phyloP scores from a whole-genome alignment of 345 rosid species.

The Populus tremula region DNA sequence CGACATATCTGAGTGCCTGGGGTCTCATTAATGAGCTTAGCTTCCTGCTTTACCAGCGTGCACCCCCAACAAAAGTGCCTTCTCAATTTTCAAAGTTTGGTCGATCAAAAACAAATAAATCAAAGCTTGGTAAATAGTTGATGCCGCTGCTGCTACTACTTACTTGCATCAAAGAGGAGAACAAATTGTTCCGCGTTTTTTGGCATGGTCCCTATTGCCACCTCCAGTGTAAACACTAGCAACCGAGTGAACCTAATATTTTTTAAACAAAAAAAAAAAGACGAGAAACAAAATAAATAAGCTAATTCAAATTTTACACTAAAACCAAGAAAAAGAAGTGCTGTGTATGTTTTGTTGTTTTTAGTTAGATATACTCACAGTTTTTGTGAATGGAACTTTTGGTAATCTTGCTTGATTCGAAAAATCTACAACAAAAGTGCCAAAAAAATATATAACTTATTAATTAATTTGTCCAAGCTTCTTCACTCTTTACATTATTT shows the following conservation, averaged over 20 bases:
- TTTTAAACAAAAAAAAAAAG: not conserved
- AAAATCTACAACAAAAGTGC: slow-evolving; percentile 54
- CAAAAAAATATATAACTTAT: not conserved
- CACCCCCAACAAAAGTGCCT: slow-evolving; percentile 8
- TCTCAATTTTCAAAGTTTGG: slow-evolving; percentile 3
- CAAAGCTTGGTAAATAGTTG: not conserved
- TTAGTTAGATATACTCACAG: slow-evolving; percentile 41
- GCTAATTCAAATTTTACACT: not conserved
- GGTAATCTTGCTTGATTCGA: slow-evolving; percentile 84
- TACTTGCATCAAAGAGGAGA: slow-evolving; percentile 89
- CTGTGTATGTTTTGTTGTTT: not conserved
- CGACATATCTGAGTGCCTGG: slow-evolving; percentile 24
- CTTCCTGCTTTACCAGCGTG: slow-evolving; percentile 29
- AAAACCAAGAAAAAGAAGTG: not conserved
- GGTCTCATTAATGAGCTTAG: slow-evolving; percentile 9
- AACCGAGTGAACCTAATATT: slow-evolving; percentile 62
- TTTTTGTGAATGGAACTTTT: slow-evolving; percentile 74
- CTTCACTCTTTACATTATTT: not conserved
- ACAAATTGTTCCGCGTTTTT: slow-evolving; percentile 75
- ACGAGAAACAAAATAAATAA: not conserved
- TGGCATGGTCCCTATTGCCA: slow-evolving; percentile 76
- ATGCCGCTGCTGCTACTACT: slow-evolving; percentile 15
- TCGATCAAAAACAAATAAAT: not conserved
- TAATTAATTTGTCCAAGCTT: not conserved
- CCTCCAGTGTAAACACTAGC: slow-evolving; percentile 85